Conservation (phyloP, 176 grass and related monocot genomes). For the Guadua angustifolia region DNA sequence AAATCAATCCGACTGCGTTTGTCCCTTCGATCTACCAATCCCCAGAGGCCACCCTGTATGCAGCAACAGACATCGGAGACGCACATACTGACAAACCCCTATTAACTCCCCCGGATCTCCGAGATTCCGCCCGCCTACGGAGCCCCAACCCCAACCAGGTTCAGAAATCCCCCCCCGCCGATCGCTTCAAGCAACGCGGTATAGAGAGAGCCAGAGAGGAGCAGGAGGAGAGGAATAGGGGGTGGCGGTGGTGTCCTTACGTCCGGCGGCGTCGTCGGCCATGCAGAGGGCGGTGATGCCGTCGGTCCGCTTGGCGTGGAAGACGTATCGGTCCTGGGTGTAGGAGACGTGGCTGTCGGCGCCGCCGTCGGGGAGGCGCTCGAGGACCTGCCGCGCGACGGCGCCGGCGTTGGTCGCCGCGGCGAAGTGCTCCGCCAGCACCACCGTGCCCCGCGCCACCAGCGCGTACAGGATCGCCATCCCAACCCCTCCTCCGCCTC, state of each 20-base stretch:
- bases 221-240: accelerated
- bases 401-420: constrained; percentile 75
- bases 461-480: constrained; percentile 89
- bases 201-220: background rate
- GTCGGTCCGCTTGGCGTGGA: constrained; percentile 97
- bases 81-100: constrained; percentile 38
- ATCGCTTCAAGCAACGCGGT: background rate
- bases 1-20: background rate
- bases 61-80: background rate
- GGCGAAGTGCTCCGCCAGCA: constrained; percentile 80
- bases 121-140: background rate
- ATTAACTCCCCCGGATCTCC: constrained; percentile 40
- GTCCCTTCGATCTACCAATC: constrained; percentile 44
- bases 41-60: constrained; percentile 2
- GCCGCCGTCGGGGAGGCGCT: constrained; percentile 61
- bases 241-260: constrained; percentile 16
- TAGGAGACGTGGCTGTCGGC: constrained; percentile 96
- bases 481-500: background rate
- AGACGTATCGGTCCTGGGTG: constrained; percentile 91
- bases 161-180: background rate
- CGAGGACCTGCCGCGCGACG: constrained; percentile 91
- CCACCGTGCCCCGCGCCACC: constrained; percentile 83
- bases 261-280: constrained; percentile 86
- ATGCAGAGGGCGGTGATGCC: constrained; percentile 97
- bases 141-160: background rate